Conservation (phyloP, 768 basidiomycete species). For the Clavulina sp. region DNA sequence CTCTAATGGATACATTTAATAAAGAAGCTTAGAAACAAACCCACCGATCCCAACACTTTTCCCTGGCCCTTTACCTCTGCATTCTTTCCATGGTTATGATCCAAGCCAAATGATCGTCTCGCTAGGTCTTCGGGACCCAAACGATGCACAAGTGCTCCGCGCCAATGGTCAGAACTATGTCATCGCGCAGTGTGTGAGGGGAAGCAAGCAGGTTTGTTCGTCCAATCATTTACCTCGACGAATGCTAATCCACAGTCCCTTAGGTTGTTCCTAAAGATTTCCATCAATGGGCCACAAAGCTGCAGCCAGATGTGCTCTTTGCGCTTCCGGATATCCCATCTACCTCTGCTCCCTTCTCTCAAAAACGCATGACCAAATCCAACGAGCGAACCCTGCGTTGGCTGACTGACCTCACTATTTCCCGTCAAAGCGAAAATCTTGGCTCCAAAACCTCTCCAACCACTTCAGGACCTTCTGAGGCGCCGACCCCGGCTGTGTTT, state of each 20-base stretch:
- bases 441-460: no score
- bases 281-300: no score
- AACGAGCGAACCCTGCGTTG: slow-evolving; percentile 51
- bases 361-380: slow-evolving; percentile 61
- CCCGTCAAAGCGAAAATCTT: no score
- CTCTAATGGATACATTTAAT: slow-evolving; percentile 9
- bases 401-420: slow-evolving; percentile 37
- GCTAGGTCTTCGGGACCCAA: slow-evolving; percentile 47
- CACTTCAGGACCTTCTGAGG: not conserved
- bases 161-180: slow-evolving; percentile 46
- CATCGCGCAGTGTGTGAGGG: slow-evolving; percentile 41
- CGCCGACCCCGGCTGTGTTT: slow-evolving; percentile 28
- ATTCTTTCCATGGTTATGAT: slow-evolving; percentile 43
- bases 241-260: slow-evolving; percentile 43
- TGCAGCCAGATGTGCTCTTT: slow-evolving; percentile 51
- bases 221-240: slow-evolving; percentile 1
- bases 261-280: slow-evolving; percentile 36
- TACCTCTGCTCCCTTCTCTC: slow-evolving; percentile 47
- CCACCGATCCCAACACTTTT: slow-evolving; percentile 53
- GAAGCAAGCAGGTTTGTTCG: slow-evolving; percentile 46
- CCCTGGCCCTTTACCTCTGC: slow-evolving; percentile 35
- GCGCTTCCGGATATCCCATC: slow-evolving; percentile 55
- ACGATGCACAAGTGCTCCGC: slow-evolving; percentile 49
- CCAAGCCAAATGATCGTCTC: slow-evolving; percentile 33
- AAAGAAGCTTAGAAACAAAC: slow-evolving; percentile 39